Conservation (phyloP, 306 rosid genomes). For the Calophaca sinica region DNA sequence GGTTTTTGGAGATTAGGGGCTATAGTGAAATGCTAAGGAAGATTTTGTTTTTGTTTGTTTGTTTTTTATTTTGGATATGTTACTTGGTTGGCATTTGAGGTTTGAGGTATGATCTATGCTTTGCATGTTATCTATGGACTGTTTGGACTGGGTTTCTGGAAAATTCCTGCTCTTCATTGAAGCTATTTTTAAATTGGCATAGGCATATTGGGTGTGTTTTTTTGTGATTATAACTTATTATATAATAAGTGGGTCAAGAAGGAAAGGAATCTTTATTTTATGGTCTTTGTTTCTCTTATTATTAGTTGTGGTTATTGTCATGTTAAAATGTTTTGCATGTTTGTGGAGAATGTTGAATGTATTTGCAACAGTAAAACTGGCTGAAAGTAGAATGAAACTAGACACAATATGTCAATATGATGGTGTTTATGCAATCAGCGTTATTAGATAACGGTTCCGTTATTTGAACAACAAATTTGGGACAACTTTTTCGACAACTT, state of each 20-base stretch:
- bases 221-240: not conserved
- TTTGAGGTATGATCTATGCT: constrained; percentile 28
- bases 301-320: too few relatives aligned
- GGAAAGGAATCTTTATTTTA: too few relatives aligned
- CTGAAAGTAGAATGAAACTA: too few relatives aligned
- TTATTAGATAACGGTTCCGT: too few relatives aligned
- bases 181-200: not conserved
- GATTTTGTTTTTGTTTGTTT: constrained; percentile 5
- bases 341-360: too few relatives aligned
- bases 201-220: constrained; percentile 4
- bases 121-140: constrained; percentile 46
- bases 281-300: too few relatives aligned
- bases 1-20: not conserved
- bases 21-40: not conserved
- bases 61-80: not conserved
- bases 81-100: constrained; percentile 17
- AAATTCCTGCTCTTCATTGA: not conserved
- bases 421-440: too few relatives aligned
- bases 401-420: too few relatives aligned
- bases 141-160: constrained; percentile 26
- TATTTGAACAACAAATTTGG: too few relatives aligned
- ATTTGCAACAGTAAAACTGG: too few relatives aligned
- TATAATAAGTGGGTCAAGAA: not conserved
- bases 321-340: too few relatives aligned
- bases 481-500: too few relatives aligned